Base-by-base conservation (phyloP, 345 rosid species). In the Pistacia vera region DNA sequence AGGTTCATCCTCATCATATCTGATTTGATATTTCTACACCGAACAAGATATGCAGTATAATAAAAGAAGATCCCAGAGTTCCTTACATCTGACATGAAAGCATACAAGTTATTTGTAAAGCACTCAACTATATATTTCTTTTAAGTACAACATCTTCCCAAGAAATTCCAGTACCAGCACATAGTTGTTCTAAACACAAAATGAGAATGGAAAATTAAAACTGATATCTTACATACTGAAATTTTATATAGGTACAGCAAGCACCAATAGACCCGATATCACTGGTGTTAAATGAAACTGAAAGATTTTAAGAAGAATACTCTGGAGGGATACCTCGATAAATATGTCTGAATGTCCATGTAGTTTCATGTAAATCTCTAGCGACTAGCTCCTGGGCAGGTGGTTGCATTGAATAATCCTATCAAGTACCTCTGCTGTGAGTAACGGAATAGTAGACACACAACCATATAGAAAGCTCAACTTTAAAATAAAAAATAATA, bases 371-470 rank as follows among this genome's bases (percentile, higher is more conserved):
- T 67, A 88, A 75, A 76, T 88, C 92, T 73, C 78, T 85, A 66
- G 92, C 90, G 3, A 60, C 76, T 56, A 88, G 78, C 83, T 88
- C 92, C 77, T 88, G 92, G 68, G 87, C 87, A 28, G 92, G 92
- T n/a, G 90, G 92, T 79, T 88, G 92, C 88, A 86, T 80, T 8
- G 90, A 80, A 72, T 8, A 83, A 74, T 88, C 92, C 92, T 88
- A 70, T 68, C 72, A 63, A 70, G 58, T 38, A 72, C 66, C 69
- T 64, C 65, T 63, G 74, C n/a, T 8, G 71, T 75, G 48, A 83
- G 66, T 38, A 66, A 17, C 54, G 30, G 63, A 71, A 57, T 61
- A 58, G 33, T 52, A 44, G 67, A 62, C 44, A 44, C 60, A 66
- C 44, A 28, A 70, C 56, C 28, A 25, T 20, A 59, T 51, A 60